phyloP scores from a whole-genome alignment of 345 rosid genomes.

The Euphorbia peplus region DNA sequence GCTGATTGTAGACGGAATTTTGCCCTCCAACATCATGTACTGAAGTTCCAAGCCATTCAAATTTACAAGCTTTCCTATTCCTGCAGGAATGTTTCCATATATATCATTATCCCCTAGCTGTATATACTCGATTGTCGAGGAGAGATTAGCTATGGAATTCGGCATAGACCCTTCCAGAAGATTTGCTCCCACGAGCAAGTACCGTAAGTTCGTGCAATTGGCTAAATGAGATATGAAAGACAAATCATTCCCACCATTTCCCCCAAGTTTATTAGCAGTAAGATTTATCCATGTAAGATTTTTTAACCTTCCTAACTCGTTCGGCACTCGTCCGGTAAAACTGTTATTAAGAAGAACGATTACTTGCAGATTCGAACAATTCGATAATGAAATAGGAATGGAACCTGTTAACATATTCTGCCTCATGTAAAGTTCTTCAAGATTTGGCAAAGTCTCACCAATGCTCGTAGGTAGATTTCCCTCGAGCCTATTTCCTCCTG shows the following conservation, averaged over 20 bases:
- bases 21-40: constrained; percentile 3
- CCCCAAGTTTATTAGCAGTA: too few species aligned
- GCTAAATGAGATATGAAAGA: constrained; percentile 19
- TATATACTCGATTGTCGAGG: not conserved
- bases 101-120: not conserved
- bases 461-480: too few species aligned
- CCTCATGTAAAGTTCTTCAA: too few species aligned
- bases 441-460: too few species aligned
- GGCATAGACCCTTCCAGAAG: constrained; percentile 14
- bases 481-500: too few species aligned
- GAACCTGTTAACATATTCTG: too few species aligned
- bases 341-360: too few species aligned
- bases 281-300: too few species aligned
- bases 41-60: not conserved
- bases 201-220: constrained; percentile 9
- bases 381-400: too few species aligned
- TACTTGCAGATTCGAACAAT: too few species aligned
- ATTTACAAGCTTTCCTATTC: constrained; percentile 18
- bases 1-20: not conserved
- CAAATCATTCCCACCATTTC: constrained; percentile 16
- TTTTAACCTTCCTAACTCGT: too few species aligned
- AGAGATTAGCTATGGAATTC: constrained; percentile 5
- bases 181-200: not conserved
- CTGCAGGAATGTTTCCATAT: constrained; percentile 22
- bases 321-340: too few species aligned